Evolutionary conservation across 2,329 filamentous ascomycete genomes (phyloP), one percentile per base, ranked within the genome.

Genomic region (Aspergillus caelatus): DNA sequence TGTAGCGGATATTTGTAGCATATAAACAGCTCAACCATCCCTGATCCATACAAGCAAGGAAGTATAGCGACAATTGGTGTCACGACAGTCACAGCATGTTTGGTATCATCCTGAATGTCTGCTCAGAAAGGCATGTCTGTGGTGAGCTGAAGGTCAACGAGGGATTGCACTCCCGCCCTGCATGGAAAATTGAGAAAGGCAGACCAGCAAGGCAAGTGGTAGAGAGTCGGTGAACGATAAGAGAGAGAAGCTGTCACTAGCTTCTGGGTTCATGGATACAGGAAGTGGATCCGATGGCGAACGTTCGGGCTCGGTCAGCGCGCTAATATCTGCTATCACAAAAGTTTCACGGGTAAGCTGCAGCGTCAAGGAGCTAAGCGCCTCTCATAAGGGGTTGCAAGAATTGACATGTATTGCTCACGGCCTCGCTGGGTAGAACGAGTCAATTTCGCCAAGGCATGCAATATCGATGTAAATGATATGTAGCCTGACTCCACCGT

Each of bases 381-480:
- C 53, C 53, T 12, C 39, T 32, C n/a, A 23, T 43, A 56, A 28
- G 28, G 39, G 23, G 4, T 41, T 39, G 46, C 46, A 39, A 45
- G 59, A 67, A 63, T 63, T 67, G 67, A 69, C 63, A 62, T 65
- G 63, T 67, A 62, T 50, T 52, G 26, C 39, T 54, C 46, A 56
- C 59, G 36, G 59, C 52, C 32, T 62, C 56, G 48, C 41, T 19
- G 46, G 57, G 48, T 64, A 58, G 53, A 66, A 62, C 58, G 58
- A 66, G 65, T 65, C 66, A 65, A 58, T 54, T 57, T 26, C 54
- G 54, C 53, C 57, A 57, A 60, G 60, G 55, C 41, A 58, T 60
- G 53, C 63, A 67, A 61, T 60, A 60, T 30, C 26, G 14, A 61
- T 65, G 66, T 63, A 67, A 62, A 62, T 65, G 66, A 65, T 67